phyloP scores from a whole-genome alignment of 106 monocot genomes.

The Dendrobium nobile region DNA sequence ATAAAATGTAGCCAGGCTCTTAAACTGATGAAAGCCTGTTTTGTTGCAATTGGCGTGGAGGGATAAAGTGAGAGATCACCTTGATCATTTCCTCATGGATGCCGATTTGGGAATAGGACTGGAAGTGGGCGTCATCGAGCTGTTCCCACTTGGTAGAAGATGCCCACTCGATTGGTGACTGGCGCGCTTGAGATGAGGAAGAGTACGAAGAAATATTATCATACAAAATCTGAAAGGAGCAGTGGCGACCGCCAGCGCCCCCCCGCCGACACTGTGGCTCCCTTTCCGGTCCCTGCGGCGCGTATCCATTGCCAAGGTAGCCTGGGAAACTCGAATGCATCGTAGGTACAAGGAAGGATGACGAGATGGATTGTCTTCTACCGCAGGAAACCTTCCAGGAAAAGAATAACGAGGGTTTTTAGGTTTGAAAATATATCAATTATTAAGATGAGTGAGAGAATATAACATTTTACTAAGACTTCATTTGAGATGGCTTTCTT shows the following conservation, averaged over 20 bases:
- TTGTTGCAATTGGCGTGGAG: neutral
- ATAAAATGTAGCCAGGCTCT: no score
- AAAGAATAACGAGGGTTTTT: no score
- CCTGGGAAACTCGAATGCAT: conserved; percentile 15
- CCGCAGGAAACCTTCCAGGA: neutral
- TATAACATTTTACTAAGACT: no score
- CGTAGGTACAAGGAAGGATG: neutral
- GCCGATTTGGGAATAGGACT: conserved; percentile 77
- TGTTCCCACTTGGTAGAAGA: conserved; percentile 35
- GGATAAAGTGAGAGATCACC: conserved; percentile 20
- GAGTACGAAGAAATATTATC: conserved; percentile 5
- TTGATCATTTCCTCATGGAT: conserved; percentile 98
- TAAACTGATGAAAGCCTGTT: no score
- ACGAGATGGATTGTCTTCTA: neutral
- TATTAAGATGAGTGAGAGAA: no score
- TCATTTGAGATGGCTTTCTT: no score
- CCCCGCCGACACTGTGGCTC: conserved; percentile 11
- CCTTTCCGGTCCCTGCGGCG: neutral
- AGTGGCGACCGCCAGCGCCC: conserved; percentile 17
- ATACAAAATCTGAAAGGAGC: conserved; percentile 14
- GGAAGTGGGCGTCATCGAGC: conserved; percentile 74
- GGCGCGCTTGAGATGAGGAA: neutral
- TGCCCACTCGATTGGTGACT: conserved; percentile 5
- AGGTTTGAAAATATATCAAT: no score
- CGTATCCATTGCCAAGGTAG: conserved; percentile 19